A percentile compares a stretch with the other conserved stretches of the same genome.
These are phyloP conservation scores for Cyberlindnera euphorbiae DNA, from an alignment of 805 yeast species.

Conservation along the genomic window DNA sequence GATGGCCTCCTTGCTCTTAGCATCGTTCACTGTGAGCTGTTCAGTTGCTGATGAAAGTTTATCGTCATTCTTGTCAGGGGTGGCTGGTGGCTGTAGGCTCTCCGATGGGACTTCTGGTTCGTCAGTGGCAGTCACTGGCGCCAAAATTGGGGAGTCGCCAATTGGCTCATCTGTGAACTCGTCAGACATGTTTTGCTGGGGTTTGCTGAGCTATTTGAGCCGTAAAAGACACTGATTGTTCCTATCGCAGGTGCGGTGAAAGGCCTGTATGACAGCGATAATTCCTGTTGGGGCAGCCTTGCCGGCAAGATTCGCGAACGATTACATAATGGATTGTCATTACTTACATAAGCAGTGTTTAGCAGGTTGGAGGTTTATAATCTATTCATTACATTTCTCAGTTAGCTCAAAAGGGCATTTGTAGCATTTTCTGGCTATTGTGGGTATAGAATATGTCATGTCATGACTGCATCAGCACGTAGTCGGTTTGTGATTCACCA, in stretches of 20 bases:
- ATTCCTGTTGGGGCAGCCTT: no score
- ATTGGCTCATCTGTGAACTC: conserved; percentile 23
- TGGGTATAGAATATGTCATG: no score
- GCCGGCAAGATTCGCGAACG: no score
- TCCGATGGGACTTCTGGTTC: neutral
- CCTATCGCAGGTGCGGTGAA: no score
- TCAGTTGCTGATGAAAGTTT: neutral
- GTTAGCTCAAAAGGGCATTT: no score
- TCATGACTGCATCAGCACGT: conserved; percentile 18
- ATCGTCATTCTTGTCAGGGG: conserved; percentile 5
- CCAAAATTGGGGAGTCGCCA: conserved; percentile 5
- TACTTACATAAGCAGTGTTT: no score
- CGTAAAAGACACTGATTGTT: neutral
- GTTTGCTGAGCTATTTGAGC: neutral
- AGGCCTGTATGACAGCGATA: no score
- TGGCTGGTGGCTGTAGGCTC: conserved; percentile 3
- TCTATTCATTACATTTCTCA: no score
- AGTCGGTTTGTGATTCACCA: conserved; percentile 31
- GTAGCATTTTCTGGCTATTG: no score
- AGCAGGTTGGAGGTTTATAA: no score
- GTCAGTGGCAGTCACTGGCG: neutral
- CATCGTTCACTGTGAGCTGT: conserved; percentile 4
- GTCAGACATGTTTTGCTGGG: conserved; percentile 9
- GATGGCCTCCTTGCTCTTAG: conserved; percentile 11
- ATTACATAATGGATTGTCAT: no score